Base-by-base conservation (phyloP, 2,329 filamentous ascomycete species). In the Tolypocladium cylindrosporum region DNA sequence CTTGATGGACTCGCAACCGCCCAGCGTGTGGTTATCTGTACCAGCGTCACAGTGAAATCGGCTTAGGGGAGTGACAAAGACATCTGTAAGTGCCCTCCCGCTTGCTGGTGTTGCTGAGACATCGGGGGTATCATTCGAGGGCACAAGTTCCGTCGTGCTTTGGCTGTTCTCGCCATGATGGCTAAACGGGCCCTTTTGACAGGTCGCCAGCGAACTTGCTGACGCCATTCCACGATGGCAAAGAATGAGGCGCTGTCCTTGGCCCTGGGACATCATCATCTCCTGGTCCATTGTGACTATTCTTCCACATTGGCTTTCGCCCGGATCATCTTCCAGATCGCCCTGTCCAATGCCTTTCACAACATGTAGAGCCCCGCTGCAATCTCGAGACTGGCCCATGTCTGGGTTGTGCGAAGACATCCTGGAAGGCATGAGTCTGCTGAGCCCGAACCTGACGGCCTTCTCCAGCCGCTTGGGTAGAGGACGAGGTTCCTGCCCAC, bases 381-480 rank as follows among this genome's bases (percentile, higher is more conserved):
- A 19, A 9, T 36, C 34, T 52, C 19, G 48, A 9, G 31, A 13
- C 11, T 3, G 34, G 4, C 10, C 19, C 31, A 52, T 7, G 10
- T 36, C 10, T 52, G 19, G 19, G 13, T 51, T 39, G 13, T 37
- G 16, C n/a, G 39, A 27, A 10, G 61, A 62, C 31, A 61, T 58
- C 10, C 21, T 52, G 9, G 31, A 37, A 19, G 54, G 54, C 21
- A 62, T 45, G 13, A 63, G 42, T 34, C 56, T 63, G 4, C 37
- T 52, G 5, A 63, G 36, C 10, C 62, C 57, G 9, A 63, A 63
- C 55, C 61, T 66, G 7, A 68, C 54, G 9, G 63, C 67, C 51
- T 67, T 65, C 21, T 72, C 63, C 13, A 75, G 56, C 52, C 63
- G 69, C 14, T 63, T 62, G 1, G 71, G 65, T 19, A 73, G 63